Conservation (phyloP, 257 asterid genomes). For the Solanum virginianum region DNA sequence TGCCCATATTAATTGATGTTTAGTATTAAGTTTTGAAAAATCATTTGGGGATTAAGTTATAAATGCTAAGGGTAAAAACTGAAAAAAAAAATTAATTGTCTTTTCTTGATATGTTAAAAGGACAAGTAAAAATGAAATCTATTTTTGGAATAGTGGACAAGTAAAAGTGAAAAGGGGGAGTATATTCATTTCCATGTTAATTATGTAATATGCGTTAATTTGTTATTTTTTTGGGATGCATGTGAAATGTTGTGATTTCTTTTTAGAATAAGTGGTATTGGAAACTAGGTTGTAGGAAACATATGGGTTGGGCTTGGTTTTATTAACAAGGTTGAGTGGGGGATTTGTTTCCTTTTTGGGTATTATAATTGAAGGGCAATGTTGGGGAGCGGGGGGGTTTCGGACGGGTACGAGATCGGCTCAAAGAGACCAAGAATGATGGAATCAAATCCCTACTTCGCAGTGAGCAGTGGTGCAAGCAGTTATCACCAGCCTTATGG, state of each 20-base stretch:
- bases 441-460: constrained; percentile 99
- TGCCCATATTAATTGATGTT: not conserved
- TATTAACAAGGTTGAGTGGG: constrained; percentile 98
- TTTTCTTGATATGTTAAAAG: not conserved
- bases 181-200: not conserved
- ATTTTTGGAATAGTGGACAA: not conserved
- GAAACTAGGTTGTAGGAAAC: constrained; percentile 39
- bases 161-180: not conserved
- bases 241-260: not conserved
- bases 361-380: constrained; percentile 89
- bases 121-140: too few relatives aligned
- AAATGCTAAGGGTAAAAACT: not conserved
- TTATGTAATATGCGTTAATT: not conserved
- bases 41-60: not conserved
- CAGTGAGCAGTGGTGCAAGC: constrained; percentile 75
- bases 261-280: constrained; percentile 5
- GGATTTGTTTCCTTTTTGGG: constrained; percentile 63
- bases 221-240: not conserved
- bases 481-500: constrained; percentile 19
- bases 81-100: not conserved
- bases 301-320: constrained; percentile 89
- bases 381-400: constrained; percentile 99
- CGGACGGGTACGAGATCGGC: constrained; percentile 99
- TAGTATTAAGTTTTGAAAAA: not conserved
- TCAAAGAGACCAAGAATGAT: constrained; percentile 99